phyloP scores from a whole-genome alignment of 768 basidiomycete genomes.

The Naganishia randhawae region DNA sequence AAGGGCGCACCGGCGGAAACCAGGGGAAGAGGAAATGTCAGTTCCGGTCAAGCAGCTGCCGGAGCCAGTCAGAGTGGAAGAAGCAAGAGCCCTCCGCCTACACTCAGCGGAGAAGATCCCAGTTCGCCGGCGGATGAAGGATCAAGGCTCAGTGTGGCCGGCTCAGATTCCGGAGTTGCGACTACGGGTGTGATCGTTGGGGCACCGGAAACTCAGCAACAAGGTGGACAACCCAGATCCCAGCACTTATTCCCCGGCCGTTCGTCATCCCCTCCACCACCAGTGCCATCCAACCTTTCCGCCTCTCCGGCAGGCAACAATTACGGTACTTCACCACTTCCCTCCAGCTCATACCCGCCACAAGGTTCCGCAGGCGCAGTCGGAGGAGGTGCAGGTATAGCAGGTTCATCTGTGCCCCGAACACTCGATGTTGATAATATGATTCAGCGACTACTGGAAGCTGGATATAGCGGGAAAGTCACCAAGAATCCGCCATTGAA shows the following conservation, averaged over 20 bases:
- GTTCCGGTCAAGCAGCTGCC: slow-evolving; percentile 24
- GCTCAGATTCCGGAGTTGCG: background rate
- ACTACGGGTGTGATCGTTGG: slow-evolving; percentile 17
- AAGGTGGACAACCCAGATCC: background rate
- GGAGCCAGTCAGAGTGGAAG: slow-evolving; percentile 27
- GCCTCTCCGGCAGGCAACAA: slow-evolving; percentile 32
- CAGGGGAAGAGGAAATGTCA: slow-evolving; percentile 20
- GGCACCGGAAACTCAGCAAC: slow-evolving; percentile 11
- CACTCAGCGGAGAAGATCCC: background rate
- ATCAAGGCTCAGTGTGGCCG: slow-evolving; percentile 6
- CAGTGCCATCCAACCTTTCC: slow-evolving; percentile 43
- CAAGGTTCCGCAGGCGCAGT: slow-evolving; percentile 20
- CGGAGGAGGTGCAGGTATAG: background rate
- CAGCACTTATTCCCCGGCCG: slow-evolving; percentile 20
- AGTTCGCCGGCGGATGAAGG: background rate
- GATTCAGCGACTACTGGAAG: slow-evolving; percentile 91
- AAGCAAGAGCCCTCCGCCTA: slow-evolving; percentile 28
- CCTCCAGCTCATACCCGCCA: slow-evolving; percentile 28
- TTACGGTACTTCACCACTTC: slow-evolving; percentile 4
- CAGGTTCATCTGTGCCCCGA: slow-evolving; percentile 5
- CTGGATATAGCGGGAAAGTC: slow-evolving; percentile 96
- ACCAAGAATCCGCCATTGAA: slow-evolving; percentile 85
- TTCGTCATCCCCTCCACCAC: slow-evolving; percentile 77
- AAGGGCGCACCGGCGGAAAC: slow-evolving; percentile 9
- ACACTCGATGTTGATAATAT: slow-evolving; percentile 91